phyloP scores from a whole-genome alignment of 768 basidiomycete genomes.

The Lentinula lateritia region DNA sequence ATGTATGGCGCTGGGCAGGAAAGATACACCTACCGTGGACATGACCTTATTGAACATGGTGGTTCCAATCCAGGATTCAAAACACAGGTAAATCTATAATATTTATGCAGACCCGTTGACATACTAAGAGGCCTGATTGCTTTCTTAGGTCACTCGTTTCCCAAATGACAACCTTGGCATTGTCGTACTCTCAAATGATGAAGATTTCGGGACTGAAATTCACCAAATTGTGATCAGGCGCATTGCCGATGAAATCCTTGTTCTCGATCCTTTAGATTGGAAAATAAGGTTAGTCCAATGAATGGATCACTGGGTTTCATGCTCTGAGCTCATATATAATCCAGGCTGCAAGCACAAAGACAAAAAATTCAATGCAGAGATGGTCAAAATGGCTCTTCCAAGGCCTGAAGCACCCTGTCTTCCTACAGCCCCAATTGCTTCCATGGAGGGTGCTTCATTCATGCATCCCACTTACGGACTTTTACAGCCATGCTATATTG shows the following conservation, averaged over 20 bases:
- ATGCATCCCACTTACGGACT: constrained; percentile 30
- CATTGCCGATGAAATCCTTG: constrained; percentile 31
- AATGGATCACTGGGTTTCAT: neutral
- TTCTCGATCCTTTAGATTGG: constrained; percentile 31
- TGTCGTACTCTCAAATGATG: constrained; percentile 35
- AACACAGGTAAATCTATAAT: constrained; percentile 12
- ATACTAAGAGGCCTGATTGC: neutral
- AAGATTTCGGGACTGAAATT: constrained; percentile 22
- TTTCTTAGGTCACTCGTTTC: constrained; percentile 25
- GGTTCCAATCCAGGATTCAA: constrained; percentile 34
- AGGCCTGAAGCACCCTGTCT: constrained; percentile 17
- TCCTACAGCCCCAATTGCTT: constrained; percentile 16
- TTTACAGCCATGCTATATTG: constrained; percentile 27
- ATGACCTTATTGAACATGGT: constrained; percentile 38
- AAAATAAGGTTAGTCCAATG: constrained; percentile 23
- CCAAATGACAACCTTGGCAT: constrained; percentile 34
- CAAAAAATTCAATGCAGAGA: constrained; percentile 15
- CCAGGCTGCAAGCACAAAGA: constrained; percentile 22
- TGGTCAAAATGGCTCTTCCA: constrained; percentile 13
- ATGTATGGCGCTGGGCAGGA: constrained; percentile 37
- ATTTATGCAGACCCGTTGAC: neutral
- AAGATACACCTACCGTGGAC: constrained; percentile 32
- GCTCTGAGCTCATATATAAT: neutral
- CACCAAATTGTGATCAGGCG: constrained; percentile 31
- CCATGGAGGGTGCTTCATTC: constrained; percentile 22